Conservation (phyloP, 306 rosid species). For the Fragaria vesca region DNA sequence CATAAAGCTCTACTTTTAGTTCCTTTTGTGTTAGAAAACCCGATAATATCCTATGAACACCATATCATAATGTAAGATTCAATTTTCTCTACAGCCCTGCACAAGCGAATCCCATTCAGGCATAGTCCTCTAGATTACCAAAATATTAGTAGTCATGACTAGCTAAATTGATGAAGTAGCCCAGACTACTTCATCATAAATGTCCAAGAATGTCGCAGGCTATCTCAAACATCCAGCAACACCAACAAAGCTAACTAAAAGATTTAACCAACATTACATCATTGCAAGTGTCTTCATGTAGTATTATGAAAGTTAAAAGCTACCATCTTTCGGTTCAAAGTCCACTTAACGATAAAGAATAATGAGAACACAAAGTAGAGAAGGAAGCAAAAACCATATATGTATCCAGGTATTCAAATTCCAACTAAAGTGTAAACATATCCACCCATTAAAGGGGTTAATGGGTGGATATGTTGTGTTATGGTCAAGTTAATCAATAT, state of each 20-base stretch:
- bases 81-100: neutral
- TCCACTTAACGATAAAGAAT: neutral
- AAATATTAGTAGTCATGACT: neutral
- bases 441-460: neutral
- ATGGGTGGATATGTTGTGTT: neutral
- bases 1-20: neutral
- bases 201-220: neutral
- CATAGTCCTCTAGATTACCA: neutral
- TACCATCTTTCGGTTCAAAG: neutral
- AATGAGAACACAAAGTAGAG: neutral
- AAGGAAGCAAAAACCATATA: neutral
- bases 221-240: neutral
- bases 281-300: neutral
- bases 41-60: neutral
- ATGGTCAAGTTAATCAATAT: neutral
- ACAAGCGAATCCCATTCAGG: neutral
- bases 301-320: neutral
- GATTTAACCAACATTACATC: neutral
- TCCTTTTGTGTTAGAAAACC: neutral
- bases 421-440: neutral
- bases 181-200: too few relatives aligned
- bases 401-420: neutral
- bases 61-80: neutral
- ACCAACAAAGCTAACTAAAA: slow-evolving; percentile 6
- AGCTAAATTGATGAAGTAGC: neutral